Percentiles rank a stretch among this genome's conserved stretches.
These are phyloP conservation scores for Beauveria varroae DNA, from an alignment of 2,329 filamentous ascomycete genomes.

Conservation along the genomic window DNA sequence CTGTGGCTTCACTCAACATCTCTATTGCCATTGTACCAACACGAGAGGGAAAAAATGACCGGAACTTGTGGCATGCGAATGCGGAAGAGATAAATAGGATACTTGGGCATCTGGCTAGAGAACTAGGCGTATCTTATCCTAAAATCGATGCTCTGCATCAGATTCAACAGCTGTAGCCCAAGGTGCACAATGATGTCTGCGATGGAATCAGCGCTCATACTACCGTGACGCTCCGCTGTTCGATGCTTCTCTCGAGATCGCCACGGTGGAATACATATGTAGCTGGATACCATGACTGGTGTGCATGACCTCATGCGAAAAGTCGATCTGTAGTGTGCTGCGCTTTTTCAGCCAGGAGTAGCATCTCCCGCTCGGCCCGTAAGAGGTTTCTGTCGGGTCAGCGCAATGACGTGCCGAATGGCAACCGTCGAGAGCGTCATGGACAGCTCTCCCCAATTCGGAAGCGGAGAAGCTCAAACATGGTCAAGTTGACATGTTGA, in stretches of 20 bases:
- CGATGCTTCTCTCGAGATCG: not conserved
- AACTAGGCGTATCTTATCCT: not conserved
- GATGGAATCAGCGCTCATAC: not conserved
- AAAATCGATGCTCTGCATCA: not conserved
- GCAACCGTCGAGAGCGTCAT: slow-evolving; percentile 3
- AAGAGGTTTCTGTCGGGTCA: not conserved
- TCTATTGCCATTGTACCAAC: not conserved
- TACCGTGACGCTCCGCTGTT: not conserved
- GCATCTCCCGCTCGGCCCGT: slow-evolving; percentile 1
- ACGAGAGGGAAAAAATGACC: not conserved
- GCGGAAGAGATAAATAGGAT: not conserved
- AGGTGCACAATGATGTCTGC: not conserved
- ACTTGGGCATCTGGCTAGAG: not conserved
- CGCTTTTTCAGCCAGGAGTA: slow-evolving; percentile 1
- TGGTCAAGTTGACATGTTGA: not conserved
- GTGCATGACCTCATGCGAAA: slow-evolving; percentile 2
- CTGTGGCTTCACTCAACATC: not conserved
- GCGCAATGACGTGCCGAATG: slow-evolving; percentile 3
- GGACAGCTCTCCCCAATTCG: not conserved
- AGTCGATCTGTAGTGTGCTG: not conserved
- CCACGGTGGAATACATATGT: slow-evolving; percentile 1
- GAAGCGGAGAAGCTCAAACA: slow-evolving; percentile 9
- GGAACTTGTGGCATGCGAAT: not conserved
- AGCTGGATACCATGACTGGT: slow-evolving; percentile 5
- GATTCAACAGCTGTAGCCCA: not conserved